Evolutionary conservation across 1,284 basidiomycete species (phyloP), one percentile per base, ranked within the genome.

Genomic region (Chiua sp.): DNA sequence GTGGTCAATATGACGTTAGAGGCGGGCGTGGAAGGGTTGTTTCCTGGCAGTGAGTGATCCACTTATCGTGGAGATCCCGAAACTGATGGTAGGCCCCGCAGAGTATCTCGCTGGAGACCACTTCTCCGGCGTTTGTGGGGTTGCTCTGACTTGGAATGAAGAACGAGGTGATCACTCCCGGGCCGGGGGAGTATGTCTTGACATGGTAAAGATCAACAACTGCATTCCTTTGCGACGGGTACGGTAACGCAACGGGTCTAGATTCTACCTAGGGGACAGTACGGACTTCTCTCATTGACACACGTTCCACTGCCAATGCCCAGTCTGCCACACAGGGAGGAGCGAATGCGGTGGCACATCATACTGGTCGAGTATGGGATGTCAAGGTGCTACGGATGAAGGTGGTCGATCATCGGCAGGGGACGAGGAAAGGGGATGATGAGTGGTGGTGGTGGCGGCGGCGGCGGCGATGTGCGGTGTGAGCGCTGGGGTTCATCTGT

Each of bases 291-390:
- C n/a, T 76, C 84, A 7, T 80, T 75, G 13, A 87, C 82, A n/a
- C 73, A 65, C 23, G 77, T 89, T 64, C 66, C 79, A 3, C 74
- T 93, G n/a, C 90, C 91, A 0, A 54, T 77, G 4, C 76, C 93
- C 23, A 76, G 73, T 33, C 84, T 85, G 7, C 90, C 88, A 7
- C 68, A 88, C 13, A 77, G 79, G 20, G 90, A 92, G 70, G 86
- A 87, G 64, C 79, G 73, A 53, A 55, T 93, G 18, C 73, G 74
- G 7, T 92, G 91, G 87, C 82, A 81, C 35, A 68, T 92, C 30
- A 82, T 92, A 30, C 87, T 91, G 1, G 71, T 92, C 32, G 88
- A 91, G 62, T 92, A 89, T 71, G 90, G 91, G 52, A 84, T 64
- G 78, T 88, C 50, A 79, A 70, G 59, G 66, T 88, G 18, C 90